Base-by-base conservation (phyloP, 768 basidiomycete genomes). In the Nidularia pulvinata region DNA sequence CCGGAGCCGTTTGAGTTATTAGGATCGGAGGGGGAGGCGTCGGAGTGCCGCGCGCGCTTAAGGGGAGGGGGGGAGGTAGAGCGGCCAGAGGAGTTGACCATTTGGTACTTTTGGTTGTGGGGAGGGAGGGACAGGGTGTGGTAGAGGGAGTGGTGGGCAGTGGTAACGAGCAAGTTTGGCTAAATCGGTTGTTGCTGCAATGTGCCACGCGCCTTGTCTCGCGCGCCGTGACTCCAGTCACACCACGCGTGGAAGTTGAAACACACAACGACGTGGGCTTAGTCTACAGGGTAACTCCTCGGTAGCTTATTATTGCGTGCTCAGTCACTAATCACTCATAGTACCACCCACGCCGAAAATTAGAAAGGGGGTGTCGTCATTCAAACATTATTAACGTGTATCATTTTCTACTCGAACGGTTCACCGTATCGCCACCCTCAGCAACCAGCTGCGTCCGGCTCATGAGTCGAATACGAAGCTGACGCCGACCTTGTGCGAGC, bases 401-500 rank as follows among this genome's bases (percentile, higher is more conserved):
- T 42, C 5, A 42, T 46, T 46, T 46, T 51, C 32, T 16, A 19
- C 33, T 36, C 65, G 55, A 69, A 55, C 64, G 66, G 25, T 30
- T 30, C 25, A 30, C 25, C 25, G 25, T 48, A 71, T 61, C 55
- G 68, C 58, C 62, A 73, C 61, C 67, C 65, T 72, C 64, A 72
- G 54, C 57, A 64, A 30, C 25, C 25, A 30, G 25, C 25, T 30
- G 25, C 61, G 61, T 49, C 73, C 73, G 33, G 39, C 70, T 79
- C 79, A 88, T 60, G 82, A 81, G 66, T 92, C 89, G 62, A 93
- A 93, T 55, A 78, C 76, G 68, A 93, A 80, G 72, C 77, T 81
- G 62, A 88, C 82, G 64, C 90, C 90, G 60, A 91, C 82, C 82
- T 93, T 93, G 85, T 94, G 92, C 11, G 86, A 82, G 52, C 88